A percentile compares a stretch with the other conserved stretches of the same genome.
Evolutionary conservation across 2,329 filamentous ascomycete species (phyloP).

Genomic region (Phaeosphaeriaceae sp.): DNA sequence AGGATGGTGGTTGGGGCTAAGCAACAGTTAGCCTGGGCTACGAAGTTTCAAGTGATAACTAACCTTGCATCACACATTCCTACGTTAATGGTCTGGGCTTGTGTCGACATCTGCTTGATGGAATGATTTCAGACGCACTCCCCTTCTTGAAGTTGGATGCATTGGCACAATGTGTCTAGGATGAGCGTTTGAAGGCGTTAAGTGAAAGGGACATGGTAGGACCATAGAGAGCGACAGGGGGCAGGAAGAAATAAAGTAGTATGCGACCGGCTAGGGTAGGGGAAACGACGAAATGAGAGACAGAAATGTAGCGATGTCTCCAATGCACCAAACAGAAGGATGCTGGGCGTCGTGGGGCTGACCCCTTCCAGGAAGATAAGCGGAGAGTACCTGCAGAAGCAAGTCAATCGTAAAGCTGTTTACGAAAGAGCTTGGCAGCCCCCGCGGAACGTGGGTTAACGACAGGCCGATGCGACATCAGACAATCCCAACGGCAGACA

Average conservation of each 20-base stretch:
- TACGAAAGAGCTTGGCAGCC: conserved; percentile 14
- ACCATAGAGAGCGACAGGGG: conserved; percentile 16
- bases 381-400: conserved; percentile 26
- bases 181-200: conserved; percentile 8
- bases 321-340: conserved; percentile 23
- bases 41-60: conserved; percentile 10
- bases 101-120: conserved; percentile 27
- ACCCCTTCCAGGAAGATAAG: conserved; percentile 27
- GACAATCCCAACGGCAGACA: conserved; percentile 5
- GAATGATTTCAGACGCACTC: conserved; percentile 17
- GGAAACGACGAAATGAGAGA: conserved; percentile 3
- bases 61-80: conserved; percentile 31
- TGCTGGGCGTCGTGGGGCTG: conserved; percentile 36
- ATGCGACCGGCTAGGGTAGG: background rate
- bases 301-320: conserved; percentile 19
- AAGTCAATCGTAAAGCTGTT: conserved; percentile 13
- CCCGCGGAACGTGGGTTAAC: conserved; percentile 20
- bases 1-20: conserved; percentile 17
- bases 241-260: conserved; percentile 19
- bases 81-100: conserved; percentile 26
- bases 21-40: conserved; percentile 14
- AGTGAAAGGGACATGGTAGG: conserved; percentile 17
- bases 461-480: conserved; percentile 20
- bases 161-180: conserved; percentile 27
- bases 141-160: conserved; percentile 25